Evolutionary conservation across 2,329 filamentous ascomycete genomes (phyloP).

Genomic region (Cercospora sesami): DNA sequence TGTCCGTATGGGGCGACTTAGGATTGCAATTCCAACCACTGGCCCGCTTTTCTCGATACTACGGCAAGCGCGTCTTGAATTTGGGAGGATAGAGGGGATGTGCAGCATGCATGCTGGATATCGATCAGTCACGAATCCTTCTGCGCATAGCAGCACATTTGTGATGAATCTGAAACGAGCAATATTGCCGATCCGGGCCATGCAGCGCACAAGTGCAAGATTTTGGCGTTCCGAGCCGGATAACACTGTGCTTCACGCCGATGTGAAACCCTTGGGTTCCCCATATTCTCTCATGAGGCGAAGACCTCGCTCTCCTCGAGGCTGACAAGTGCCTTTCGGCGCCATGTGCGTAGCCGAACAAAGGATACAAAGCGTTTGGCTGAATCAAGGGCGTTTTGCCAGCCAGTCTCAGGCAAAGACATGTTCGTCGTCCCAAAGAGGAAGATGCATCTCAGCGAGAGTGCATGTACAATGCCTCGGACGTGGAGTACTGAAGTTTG

Average conservation of each 20-base stretch:
- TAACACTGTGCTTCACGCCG: background rate
- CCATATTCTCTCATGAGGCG: background rate
- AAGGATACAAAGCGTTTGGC: background rate
- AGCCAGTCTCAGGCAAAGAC: background rate
- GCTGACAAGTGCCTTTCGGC: background rate
- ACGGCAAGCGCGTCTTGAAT: background rate
- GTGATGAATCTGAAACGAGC: background rate
- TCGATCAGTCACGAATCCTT: background rate
- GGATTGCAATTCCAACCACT: background rate
- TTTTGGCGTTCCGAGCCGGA: background rate
- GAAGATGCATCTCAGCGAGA: background rate
- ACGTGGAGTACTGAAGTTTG: background rate
- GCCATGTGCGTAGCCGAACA: background rate
- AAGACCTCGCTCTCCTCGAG: background rate
- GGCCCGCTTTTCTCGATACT: background rate
- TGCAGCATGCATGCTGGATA: background rate
- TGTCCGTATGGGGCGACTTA: background rate
- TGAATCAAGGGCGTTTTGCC: background rate
- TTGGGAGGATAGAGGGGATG: background rate
- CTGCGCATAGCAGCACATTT: background rate
- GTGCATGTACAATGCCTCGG: background rate
- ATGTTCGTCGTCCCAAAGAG: background rate
- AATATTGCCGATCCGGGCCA: background rate
- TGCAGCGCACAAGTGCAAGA: background rate
- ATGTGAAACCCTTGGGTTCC: background rate